Conservation (phyloP, 2,329 filamentous ascomycete genomes). For the Trichophyton mentagrophytes region DNA sequence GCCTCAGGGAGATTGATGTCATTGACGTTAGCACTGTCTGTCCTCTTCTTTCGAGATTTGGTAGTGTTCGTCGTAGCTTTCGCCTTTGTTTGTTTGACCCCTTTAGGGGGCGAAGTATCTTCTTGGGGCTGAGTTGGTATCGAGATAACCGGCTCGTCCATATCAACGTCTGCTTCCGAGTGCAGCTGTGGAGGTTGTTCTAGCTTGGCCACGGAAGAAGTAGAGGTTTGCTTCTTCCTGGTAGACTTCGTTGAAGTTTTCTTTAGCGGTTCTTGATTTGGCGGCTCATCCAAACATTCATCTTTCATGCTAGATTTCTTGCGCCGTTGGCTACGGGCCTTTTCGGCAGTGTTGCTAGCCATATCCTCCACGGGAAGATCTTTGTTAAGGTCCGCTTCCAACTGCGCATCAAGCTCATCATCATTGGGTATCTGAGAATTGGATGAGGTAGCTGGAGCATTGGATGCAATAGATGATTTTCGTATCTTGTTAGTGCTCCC, state of each 20-base stretch:
- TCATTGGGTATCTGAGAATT: slow-evolving; percentile 43
- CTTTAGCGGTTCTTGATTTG: slow-evolving; percentile 20
- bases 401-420: slow-evolving; percentile 52
- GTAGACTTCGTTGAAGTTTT: slow-evolving; percentile 11
- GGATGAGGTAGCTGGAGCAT: slow-evolving; percentile 36
- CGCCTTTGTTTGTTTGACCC: slow-evolving; percentile 9
- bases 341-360: neutral
- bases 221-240: slow-evolving; percentile 9
- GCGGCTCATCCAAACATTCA: slow-evolving; percentile 9
- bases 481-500: slow-evolving; percentile 31
- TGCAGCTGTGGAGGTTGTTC: neutral
- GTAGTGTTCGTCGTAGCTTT: neutral
- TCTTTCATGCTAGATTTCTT: slow-evolving; percentile 22
- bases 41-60: slow-evolving; percentile 4
- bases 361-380: neutral
- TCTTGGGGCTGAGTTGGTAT: neutral
- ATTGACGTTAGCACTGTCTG: neutral
- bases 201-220: neutral
- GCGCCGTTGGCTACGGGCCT: neutral
- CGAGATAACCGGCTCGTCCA: neutral
- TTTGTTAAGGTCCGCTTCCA: slow-evolving; percentile 51
- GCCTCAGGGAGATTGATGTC: neutral
- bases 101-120: slow-evolving; percentile 3
- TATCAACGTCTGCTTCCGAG: neutral
- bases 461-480: slow-evolving; percentile 36